These are phyloP conservation scores for Chlamydomonas urium DNA, from an alignment of 139 green algal genomes.

Conservation along the genomic window DNA sequence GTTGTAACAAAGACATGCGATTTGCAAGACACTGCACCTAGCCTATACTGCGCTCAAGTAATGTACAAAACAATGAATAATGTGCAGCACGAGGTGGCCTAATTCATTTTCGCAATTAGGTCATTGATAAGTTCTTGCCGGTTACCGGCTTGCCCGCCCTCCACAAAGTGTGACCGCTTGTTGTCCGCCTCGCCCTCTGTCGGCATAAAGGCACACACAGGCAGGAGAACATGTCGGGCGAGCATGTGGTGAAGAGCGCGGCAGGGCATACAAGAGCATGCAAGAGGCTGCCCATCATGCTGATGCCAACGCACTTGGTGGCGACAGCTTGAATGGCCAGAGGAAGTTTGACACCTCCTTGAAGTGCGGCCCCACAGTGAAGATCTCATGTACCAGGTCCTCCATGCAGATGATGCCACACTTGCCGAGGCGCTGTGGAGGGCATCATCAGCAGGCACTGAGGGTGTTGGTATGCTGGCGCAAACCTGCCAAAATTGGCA, in stretches of 20 bases:
- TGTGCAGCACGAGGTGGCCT: slow-evolving; percentile 30
- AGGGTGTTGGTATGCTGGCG: too few species aligned
- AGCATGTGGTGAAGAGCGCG: background rate
- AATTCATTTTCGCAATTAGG: slow-evolving; percentile 94
- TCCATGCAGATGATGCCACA: slow-evolving; percentile 97
- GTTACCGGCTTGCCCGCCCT: slow-evolving; percentile 96
- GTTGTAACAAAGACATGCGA: too few species aligned
- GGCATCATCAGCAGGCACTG: too few species aligned
- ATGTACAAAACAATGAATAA: too few species aligned
- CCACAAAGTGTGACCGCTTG: slow-evolving; percentile 97
- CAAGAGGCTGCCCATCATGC: too few species aligned
- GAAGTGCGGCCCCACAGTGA: slow-evolving; percentile 91
- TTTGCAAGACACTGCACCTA: too few species aligned
- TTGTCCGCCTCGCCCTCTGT: slow-evolving; percentile 78
- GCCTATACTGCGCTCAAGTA: too few species aligned
- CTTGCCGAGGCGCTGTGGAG: slow-evolving; percentile 77
- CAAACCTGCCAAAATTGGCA: too few species aligned
- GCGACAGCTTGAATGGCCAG: slow-evolving; percentile 96
- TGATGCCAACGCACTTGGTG: slow-evolving; percentile 18
- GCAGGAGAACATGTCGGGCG: background rate
- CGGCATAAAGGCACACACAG: background rate
- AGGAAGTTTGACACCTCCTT: slow-evolving; percentile 97
- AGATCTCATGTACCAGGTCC: slow-evolving; percentile 99
- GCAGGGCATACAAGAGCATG: background rate
- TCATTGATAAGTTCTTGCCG: slow-evolving; percentile 95